Base-by-base conservation (phyloP, 768 basidiomycete species). In the Lanmaoa rubissima region DNA sequence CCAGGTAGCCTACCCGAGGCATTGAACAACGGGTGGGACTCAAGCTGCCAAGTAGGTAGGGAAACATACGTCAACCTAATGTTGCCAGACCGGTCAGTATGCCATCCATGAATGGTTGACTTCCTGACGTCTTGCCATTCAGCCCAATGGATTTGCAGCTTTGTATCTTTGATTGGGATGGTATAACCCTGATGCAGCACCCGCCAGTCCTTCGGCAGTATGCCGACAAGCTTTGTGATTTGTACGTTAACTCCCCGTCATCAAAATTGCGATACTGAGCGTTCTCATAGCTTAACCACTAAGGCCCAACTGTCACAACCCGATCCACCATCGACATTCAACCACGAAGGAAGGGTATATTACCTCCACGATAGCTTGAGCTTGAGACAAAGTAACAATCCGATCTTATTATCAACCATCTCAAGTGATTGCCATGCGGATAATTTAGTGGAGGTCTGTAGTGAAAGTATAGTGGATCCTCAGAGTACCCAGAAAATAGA, bases 111-210 rank as follows among this genome's bases (percentile, higher is more conserved):
- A 38, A 39, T 36, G n/a, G 10, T 39, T 41, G 21, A 24, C 32
- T 48, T 35, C 16, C 52, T 64, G 46, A 63, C 43, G 35, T 43
- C 42, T 43, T 50, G 36, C 24, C 9, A 32, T 48, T 51, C 56
- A 86, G 85, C 24, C 78, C 82, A 13, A 76, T 85, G 75, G 86
- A 88, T 63, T 62, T 86, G 35, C 82, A 77, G 32, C 72, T 88
- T 51, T 73, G 77, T 31, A 64, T 76, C 24, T 73, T 75, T 32
- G 71, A 76, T 48, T 68, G 66, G 43, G 60, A 55, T n/a, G 26
- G 56, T 6, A 48, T 81, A 16, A 21, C 64, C 1, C 55, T 58
- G 13, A 56, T 62, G 28, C 61, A 70, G n/a, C 74, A 75, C 60
- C 85, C 84, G 41, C 38, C 57, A 14, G 72, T 64, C 39, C 62